Conservation (phyloP, 257 asterid species). For the Salvia hispanica region DNA sequence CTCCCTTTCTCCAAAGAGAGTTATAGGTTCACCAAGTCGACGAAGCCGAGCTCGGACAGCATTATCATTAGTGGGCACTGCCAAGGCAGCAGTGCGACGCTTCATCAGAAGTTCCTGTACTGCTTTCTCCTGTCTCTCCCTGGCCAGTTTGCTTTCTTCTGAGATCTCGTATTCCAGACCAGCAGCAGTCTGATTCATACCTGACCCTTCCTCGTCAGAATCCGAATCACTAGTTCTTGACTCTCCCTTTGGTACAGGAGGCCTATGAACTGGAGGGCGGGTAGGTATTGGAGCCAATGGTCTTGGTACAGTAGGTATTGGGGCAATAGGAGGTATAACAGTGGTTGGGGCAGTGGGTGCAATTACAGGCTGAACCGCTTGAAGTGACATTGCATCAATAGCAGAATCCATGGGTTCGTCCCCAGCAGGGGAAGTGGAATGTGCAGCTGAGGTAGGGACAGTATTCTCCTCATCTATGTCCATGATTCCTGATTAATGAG, state of each 20-base stretch:
- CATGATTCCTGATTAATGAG: constrained; percentile 45
- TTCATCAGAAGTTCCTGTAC: constrained; percentile 83
- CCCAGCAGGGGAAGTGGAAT: constrained; percentile 40
- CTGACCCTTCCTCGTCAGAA: constrained; percentile 60
- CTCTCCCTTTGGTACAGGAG: constrained; percentile 63
- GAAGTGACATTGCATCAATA: constrained; percentile 45
- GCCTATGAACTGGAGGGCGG: constrained; percentile 57
- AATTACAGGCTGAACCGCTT: constrained; percentile 42
- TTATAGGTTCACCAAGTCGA: constrained; percentile 89
- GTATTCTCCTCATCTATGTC: constrained; percentile 60
- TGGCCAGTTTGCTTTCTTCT: constrained; percentile 62
- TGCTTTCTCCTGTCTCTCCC: constrained; percentile 86
- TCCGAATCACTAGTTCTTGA: constrained; percentile 52
- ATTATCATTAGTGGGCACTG: constrained; percentile 89
- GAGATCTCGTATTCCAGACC: constrained; percentile 77
- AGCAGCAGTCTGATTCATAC: constrained; percentile 32
- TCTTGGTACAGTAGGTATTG: constrained; percentile 54
- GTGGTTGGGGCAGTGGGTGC: constrained; percentile 37
- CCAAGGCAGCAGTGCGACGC: constrained; percentile 89
- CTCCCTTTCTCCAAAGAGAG: constrained; percentile 92
- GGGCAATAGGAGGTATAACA: constrained; percentile 55
- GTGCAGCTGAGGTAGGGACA: constrained; percentile 42
- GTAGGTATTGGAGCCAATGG: constrained; percentile 73
- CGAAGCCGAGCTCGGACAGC: constrained; percentile 86
- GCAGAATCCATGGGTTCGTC: constrained; percentile 49